Evolutionary conservation across 306 rosid species (phyloP).

Genomic region (Datisca glomerata): DNA sequence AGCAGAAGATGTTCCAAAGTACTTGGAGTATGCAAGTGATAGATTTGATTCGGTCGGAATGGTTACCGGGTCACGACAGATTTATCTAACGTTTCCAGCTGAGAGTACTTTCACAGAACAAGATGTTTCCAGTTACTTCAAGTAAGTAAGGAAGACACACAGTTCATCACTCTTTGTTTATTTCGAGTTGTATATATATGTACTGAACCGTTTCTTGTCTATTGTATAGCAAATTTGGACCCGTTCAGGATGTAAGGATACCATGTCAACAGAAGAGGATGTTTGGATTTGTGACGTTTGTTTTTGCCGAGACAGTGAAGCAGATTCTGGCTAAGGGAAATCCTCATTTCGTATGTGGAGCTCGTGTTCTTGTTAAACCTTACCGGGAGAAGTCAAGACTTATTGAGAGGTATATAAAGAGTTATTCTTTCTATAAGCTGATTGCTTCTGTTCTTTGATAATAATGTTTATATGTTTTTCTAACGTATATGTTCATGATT

Average conservation of each 20-base stretch:
- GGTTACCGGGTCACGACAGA: conserved; percentile 27
- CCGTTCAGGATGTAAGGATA: conserved; percentile 38
- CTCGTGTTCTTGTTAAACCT: conserved; percentile 39
- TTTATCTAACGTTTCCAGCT: conserved; percentile 41
- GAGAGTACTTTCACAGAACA: conserved; percentile 33
- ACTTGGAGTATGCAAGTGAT: conserved; percentile 20
- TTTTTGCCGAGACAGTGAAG: conserved; percentile 30
- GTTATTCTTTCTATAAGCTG: neutral
- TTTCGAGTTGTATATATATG: neutral
- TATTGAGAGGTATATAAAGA: conserved; percentile 18
- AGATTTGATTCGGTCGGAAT: conserved; percentile 23
- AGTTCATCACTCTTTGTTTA: neutral
- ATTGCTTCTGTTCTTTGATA: no score
- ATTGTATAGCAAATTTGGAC: conserved; percentile 35
- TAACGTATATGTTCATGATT: no score
- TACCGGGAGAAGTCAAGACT: conserved; percentile 33
- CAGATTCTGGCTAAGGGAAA: conserved; percentile 28
- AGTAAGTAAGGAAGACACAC: conserved; percentile 13
- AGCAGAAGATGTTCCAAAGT: conserved; percentile 29
- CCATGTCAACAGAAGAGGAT: conserved; percentile 42
- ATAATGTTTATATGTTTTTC: no score
- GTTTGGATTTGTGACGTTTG: conserved; percentile 44
- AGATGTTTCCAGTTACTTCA: conserved; percentile 34
- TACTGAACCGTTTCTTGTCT: neutral
- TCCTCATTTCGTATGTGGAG: conserved; percentile 33